Base-by-base conservation (phyloP, 73 alveolate genomes). In the Paramecium tetraurelia region DNA sequence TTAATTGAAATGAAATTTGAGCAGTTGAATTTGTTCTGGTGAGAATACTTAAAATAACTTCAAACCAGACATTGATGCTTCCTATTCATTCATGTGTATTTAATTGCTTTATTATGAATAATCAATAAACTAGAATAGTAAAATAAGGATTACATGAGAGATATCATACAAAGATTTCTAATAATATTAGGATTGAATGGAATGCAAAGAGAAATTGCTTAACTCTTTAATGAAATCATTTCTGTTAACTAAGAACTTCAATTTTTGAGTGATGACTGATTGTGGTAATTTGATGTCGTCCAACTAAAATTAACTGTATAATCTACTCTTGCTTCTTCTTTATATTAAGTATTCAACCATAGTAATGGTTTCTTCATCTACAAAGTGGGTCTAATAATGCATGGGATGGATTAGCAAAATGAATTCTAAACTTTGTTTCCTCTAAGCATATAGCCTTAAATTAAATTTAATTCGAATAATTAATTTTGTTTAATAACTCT, bases 381-480 rank as follows among this genome's bases (percentile, higher is more conserved):
- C 24, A 63, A 63, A 63, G 8, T 63, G 4, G 84, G 84, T 24
- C 48, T 27, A 31, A 31, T 27, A 27, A 63, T 63, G 24, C 84
- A 63, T 31, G 84, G 84, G 27, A 33, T 33, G 27, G 84, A 33
- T 63, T 27, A 20, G 12, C 84, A 24, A 14, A 63, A 63, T 63
- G 84, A 63, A 63, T 63, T 31, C 24, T 33, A 33, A 33, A 63
- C 50, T 63, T 27, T 33, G 27, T 33, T 14, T 40, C 50, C 84
- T 63, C 84, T 63, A 27, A 63, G 46, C 84, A 20, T 63, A 63
- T 63, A 63, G 31, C 84, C 84, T 63, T 63, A 63, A 63, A 63
- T 63, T 22, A 63, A 63, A 63, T 63, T 63, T 63, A 63, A 31
- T 63, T 31, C 41, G 21, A 22, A 31, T 27, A 53, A 53, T n/a